phyloP scores from a whole-genome alignment of 768 basidiomycete genomes.

The Dioszegia crocea region DNA sequence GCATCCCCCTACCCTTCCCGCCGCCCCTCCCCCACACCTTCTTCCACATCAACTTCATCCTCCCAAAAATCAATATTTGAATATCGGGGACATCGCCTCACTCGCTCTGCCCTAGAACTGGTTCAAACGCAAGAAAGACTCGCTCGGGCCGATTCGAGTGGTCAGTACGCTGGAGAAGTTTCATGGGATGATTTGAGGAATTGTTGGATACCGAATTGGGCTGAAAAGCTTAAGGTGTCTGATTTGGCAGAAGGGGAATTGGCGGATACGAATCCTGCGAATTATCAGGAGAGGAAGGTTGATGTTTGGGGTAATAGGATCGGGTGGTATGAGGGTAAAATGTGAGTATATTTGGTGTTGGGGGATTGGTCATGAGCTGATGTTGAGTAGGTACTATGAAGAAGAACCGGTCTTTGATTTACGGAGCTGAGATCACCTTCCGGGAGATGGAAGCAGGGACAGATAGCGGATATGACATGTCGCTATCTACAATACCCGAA shows the following conservation, averaged over 20 bases:
- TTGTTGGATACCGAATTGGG: slow-evolving; percentile 38
- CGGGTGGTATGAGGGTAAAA: slow-evolving; percentile 29
- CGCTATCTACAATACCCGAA: neutral
- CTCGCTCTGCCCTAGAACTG: slow-evolving; percentile 34
- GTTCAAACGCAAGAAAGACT: slow-evolving; percentile 27
- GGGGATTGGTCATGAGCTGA: slow-evolving; percentile 4
- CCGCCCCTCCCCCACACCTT: neutral
- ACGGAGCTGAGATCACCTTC: neutral
- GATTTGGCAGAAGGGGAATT: slow-evolving; percentile 39
- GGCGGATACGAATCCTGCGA: slow-evolving; percentile 30
- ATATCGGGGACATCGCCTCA: slow-evolving; percentile 33
- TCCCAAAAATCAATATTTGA: slow-evolving; percentile 27
- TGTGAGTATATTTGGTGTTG: slow-evolving; percentile 23
- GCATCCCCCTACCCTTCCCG: slow-evolving; percentile 5
- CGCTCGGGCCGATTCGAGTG: slow-evolving; percentile 28
- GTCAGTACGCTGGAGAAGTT: slow-evolving; percentile 40
- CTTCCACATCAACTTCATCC: slow-evolving; percentile 6
- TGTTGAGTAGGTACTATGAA: slow-evolving; percentile 13
- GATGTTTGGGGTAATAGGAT: slow-evolving; percentile 44
- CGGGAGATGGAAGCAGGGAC: neutral
- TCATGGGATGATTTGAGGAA: slow-evolving; percentile 37
- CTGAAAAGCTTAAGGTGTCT: slow-evolving; percentile 21
- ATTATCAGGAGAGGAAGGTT: slow-evolving; percentile 23
- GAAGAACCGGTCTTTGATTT: slow-evolving; percentile 33
- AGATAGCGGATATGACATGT: neutral